These are phyloP conservation scores for Boehmeria nivea DNA, from an alignment of 306 rosid species.

Conservation along the genomic window DNA sequence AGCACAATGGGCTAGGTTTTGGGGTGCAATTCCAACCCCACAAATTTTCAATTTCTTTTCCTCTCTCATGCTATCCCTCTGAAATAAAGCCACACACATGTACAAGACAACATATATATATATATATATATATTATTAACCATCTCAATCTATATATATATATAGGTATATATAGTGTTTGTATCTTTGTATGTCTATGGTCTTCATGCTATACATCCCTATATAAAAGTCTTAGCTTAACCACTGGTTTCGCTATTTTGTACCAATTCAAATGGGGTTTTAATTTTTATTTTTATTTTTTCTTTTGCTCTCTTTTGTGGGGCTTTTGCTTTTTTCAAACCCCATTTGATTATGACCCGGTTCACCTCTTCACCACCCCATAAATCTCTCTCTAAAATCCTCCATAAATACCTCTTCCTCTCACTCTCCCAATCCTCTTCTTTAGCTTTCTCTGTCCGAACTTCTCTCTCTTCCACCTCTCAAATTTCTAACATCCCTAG, in stretches of 20 bases:
- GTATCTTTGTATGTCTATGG: neutral
- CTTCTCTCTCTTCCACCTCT: neutral
- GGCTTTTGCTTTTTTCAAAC: constrained; percentile 23
- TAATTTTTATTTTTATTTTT: constrained; percentile 25
- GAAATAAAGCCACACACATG: constrained; percentile 23
- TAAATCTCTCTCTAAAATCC: too few relatives aligned
- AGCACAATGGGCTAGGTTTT: constrained; percentile 18
- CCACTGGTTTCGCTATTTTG: constrained; percentile 42
- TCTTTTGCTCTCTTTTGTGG: constrained; percentile 13
- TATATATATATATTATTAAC: constrained; percentile 7
- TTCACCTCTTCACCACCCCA: constrained; percentile 8
- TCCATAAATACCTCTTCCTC: constrained; percentile 9
- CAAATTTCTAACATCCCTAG: too few relatives aligned
- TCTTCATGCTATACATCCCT: too few relatives aligned
- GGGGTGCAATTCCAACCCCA: constrained; percentile 69
- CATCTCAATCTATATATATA: neutral
- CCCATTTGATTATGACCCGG: constrained; percentile 48
- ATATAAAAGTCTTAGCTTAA: constrained; percentile 22
- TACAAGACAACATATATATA: constrained; percentile 10
- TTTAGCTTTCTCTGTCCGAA: neutral
- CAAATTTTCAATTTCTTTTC: constrained; percentile 30
- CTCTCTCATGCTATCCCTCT: constrained; percentile 45
- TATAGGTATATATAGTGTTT: neutral
- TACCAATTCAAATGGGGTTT: constrained; percentile 57
- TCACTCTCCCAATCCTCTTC: constrained; percentile 12